Base-by-base conservation (phyloP, 148 eudicot genomes). In the Chenopodium album region DNA sequence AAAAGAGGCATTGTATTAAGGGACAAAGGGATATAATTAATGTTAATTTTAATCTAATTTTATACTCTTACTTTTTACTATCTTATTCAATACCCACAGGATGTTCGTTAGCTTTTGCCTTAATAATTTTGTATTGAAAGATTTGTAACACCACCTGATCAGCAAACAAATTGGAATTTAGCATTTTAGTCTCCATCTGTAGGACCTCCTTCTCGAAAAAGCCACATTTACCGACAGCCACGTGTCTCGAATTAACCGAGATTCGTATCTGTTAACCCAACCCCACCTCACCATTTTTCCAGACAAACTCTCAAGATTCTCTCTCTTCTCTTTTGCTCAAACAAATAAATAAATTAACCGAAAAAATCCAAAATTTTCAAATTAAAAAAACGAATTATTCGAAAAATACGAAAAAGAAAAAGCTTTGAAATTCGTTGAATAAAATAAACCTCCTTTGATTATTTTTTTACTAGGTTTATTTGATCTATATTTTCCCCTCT, bases 151-250 rank as follows among this genome's bases (percentile, higher is more conserved):
- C 44, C 7, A 6, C 44, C 41, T 37, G 44, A 41, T 41, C 1
- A 41, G 44, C 44, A 41, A 41, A 41, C 44, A 41, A 41, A 41
- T 41, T 41, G 44, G 44, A 41, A 41, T 41, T 6, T 41, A 41
- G 8, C 44, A 41, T 41, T 0, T 41, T 0, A 41, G 7, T 41
- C 44, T 41, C 44, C 7, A 41, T 4, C 0, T 41, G 14, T 50
- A 11, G 82, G 82, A 73, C 77, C 82, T 60, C 0, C 8, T n/a
- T 16, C 26, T 6, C 6, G 65, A 60, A 22, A 64, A 73, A 29
- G 47, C 26, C 52, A 41, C 69, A 17, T 44, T 69, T 60, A 44
- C 77, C 82, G 70, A 72, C 71, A 12, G 70, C 77, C 82, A 80
- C 71, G 82, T 80, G 82, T 72, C 68, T 11, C 22, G 20, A 72